A percentile compares a stretch with the other conserved stretches of the same genome.
These are phyloP conservation scores for Grosmannia clavigera DNA, from an alignment of 2,329 filamentous ascomycete genomes.

Conservation along the genomic window DNA sequence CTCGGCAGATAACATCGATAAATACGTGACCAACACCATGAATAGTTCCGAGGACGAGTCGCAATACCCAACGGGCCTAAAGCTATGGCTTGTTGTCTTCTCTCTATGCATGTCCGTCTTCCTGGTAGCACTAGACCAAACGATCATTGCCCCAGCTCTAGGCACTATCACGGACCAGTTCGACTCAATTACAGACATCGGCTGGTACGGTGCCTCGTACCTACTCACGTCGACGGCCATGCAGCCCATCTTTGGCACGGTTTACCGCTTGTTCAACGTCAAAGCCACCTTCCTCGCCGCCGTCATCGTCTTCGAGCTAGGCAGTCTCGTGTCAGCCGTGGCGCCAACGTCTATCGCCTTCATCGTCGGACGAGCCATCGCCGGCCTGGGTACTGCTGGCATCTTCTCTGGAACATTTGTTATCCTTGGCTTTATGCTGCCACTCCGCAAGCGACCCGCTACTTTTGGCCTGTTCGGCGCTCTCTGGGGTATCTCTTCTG, in stretches of 20 bases:
- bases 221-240: slow-evolving; percentile 13
- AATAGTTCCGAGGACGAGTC: too few relatives aligned
- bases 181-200: slow-evolving; percentile 13
- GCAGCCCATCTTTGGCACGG: slow-evolving; percentile 33
- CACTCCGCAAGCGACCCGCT: slow-evolving; percentile 29
- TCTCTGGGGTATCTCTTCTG: slow-evolving; percentile 19
- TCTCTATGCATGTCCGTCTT: too few relatives aligned
- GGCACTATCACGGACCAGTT: slow-evolving; percentile 7
- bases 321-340: slow-evolving; percentile 38
- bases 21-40: too few relatives aligned
- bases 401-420: slow-evolving; percentile 37
- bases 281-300: slow-evolving; percentile 26
- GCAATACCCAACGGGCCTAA: too few relatives aligned
- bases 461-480: too few relatives aligned
- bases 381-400: slow-evolving; percentile 38
- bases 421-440: slow-evolving; percentile 29
- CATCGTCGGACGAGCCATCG: slow-evolving; percentile 41
- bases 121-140: too few relatives aligned
- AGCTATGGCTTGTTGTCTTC: too few relatives aligned
- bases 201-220: slow-evolving; percentile 11
- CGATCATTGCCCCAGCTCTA: too few relatives aligned
- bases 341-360: slow-evolving; percentile 35
- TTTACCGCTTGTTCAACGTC: slow-evolving; percentile 30
- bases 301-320: slow-evolving; percentile 40
- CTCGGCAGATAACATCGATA: too few relatives aligned